Conservation (phyloP, 192 early-diverging fungal species). For the Phycomyces nitens region DNA sequence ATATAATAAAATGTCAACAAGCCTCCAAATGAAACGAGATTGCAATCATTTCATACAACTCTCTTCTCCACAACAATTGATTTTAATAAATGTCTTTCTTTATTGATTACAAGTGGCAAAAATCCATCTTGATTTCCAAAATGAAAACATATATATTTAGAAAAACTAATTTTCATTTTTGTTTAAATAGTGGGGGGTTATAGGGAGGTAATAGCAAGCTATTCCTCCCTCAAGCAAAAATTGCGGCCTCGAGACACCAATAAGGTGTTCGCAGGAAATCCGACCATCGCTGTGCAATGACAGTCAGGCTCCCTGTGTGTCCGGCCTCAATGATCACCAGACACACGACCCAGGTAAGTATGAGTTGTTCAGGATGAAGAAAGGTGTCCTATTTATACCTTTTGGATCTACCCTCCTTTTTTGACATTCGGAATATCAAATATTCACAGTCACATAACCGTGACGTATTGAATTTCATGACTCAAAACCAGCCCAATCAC, state of each 20-base stretch:
- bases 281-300: constrained; percentile 29
- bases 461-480: too few species aligned
- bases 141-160: too few species aligned
- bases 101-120: too few species aligned
- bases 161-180: constrained; percentile 18
- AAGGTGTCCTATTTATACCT: constrained; percentile 13
- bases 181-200: background rate
- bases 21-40: too few species aligned
- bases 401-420: background rate
- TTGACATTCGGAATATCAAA: too few species aligned
- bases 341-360: constrained; percentile 32
- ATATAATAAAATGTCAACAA: too few species aligned
- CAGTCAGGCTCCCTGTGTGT: constrained; percentile 16
- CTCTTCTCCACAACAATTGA: too few species aligned
- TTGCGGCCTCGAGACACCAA: constrained; percentile 29
- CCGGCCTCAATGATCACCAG: constrained; percentile 18
- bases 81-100: too few species aligned
- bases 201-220: constrained; percentile 20
- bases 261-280: constrained; percentile 27
- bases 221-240: constrained; percentile 26
- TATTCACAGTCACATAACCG: too few species aligned
- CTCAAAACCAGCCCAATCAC: too few species aligned
- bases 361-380: constrained; percentile 12
- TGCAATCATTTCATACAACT: too few species aligned
- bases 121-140: too few species aligned